Conservation (phyloP, 2,329 filamentous ascomycete genomes). For the Alternaria hordeiaustralica region DNA sequence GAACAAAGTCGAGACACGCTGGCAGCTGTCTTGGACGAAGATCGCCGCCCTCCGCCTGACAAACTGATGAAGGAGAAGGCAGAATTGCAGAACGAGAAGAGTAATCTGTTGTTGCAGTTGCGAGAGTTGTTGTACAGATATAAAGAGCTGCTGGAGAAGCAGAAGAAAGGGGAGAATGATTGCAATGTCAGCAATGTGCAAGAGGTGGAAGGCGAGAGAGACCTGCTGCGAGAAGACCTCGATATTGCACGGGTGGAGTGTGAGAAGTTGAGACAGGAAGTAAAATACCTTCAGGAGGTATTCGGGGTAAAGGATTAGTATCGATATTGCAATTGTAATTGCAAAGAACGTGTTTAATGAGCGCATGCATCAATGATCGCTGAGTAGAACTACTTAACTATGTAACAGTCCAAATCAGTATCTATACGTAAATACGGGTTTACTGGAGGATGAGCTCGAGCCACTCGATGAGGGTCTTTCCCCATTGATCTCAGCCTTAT, state of each 20-base stretch:
- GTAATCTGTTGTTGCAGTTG: not conserved
- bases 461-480: slow-evolving; percentile 21
- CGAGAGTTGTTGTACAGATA: not conserved
- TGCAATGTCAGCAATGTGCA: too few relatives aligned
- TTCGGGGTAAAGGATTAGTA: not conserved
- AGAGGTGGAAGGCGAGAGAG: too few relatives aligned
- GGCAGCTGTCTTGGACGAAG: not conserved
- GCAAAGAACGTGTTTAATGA: too few relatives aligned
- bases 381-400: not conserved
- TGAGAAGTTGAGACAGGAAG: not conserved
- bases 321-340: too few relatives aligned
- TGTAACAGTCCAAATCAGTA: not conserved
- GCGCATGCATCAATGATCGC: not conserved
- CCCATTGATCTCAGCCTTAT: slow-evolving; percentile 38
- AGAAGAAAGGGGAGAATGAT: not conserved
- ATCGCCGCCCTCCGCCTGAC: not conserved
- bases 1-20: not conserved
- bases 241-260: not conserved
- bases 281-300: not conserved
- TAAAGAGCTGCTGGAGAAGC: not conserved
- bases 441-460: slow-evolving; percentile 23
- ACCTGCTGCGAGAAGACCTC: too few relatives aligned
- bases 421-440: slow-evolving; percentile 5
- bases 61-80: not conserved
- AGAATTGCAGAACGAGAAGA: not conserved